Conservation (phyloP, 176 grass and related monocot species). For the Sorghum bicolor region DNA sequence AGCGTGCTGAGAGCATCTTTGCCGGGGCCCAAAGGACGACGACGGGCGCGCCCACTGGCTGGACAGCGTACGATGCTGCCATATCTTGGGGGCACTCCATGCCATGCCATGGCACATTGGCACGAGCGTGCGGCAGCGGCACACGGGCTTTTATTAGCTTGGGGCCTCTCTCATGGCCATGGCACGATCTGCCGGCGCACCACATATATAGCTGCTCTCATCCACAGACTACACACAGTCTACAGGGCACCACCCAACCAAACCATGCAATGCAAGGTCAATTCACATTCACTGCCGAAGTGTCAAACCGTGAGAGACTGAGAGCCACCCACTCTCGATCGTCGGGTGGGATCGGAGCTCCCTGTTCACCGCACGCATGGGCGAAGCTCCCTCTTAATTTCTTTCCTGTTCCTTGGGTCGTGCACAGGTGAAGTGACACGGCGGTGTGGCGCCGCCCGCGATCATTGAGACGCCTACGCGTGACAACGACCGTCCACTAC, state of each 20-base stretch:
- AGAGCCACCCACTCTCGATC: no score
- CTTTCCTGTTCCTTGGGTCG: no score
- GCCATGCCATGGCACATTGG: background rate
- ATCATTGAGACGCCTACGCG: no score
- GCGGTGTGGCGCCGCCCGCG: no score
- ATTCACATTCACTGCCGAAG: background rate
- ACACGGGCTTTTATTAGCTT: background rate
- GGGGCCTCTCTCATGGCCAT: background rate
- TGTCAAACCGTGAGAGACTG: no score
- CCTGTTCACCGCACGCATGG: background rate
- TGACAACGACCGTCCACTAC: no score
- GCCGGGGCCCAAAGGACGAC: background rate
- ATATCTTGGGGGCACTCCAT: background rate
- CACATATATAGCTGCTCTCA: background rate
- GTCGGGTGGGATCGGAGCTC: no score
- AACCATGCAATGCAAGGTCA: no score
- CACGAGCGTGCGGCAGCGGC: background rate
- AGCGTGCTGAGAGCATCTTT: background rate
- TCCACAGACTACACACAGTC: background rate
- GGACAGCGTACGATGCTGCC: background rate
- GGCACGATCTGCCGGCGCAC: background rate
- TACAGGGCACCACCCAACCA: background rate
- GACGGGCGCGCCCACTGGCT: background rate
- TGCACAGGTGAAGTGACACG: no score
- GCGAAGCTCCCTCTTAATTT: background rate